Conservation (phyloP, 345 rosid genomes). For the Aethionema arabicum region DNA sequence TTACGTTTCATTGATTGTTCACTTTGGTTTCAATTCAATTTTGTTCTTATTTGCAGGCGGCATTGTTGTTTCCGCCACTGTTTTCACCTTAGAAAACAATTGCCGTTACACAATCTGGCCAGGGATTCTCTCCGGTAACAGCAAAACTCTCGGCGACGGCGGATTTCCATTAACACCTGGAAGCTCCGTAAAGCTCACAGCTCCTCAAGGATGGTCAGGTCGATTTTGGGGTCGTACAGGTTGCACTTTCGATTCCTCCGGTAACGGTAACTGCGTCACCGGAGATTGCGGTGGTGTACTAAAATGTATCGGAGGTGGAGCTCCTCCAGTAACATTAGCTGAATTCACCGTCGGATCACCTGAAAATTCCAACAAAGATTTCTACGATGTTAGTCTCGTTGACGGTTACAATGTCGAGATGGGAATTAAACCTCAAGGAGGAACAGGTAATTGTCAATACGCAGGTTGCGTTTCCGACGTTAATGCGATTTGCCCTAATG, state of each 20-base stretch:
- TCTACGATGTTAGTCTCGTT: conserved; percentile 90
- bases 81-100: conserved; percentile 67
- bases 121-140: conserved; percentile 69
- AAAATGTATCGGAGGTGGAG: conserved; percentile 73
- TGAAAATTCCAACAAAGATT: conserved; percentile 49
- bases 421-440: conserved; percentile 62
- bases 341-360: conserved; percentile 66
- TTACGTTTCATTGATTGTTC: neutral
- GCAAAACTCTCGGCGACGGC: conserved; percentile 63
- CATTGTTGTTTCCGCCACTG: conserved; percentile 47
- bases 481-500: conserved; percentile 62
- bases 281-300: conserved; percentile 79
- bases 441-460: conserved; percentile 67
- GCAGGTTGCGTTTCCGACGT: conserved; percentile 81
- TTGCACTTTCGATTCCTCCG: conserved; percentile 69
- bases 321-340: conserved; percentile 62
- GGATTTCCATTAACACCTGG: conserved; percentile 60
- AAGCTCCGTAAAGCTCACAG: conserved; percentile 50
- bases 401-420: conserved; percentile 90
- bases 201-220: conserved; percentile 84
- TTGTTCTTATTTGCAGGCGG: conserved; percentile 9
- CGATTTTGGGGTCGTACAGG: conserved; percentile 88
- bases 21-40: no score
- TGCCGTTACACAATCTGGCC: conserved; percentile 86
- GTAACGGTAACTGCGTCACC: conserved; percentile 63